Conservation (phyloP, 202 grass and related monocot species). For the Carex arenaria region DNA sequence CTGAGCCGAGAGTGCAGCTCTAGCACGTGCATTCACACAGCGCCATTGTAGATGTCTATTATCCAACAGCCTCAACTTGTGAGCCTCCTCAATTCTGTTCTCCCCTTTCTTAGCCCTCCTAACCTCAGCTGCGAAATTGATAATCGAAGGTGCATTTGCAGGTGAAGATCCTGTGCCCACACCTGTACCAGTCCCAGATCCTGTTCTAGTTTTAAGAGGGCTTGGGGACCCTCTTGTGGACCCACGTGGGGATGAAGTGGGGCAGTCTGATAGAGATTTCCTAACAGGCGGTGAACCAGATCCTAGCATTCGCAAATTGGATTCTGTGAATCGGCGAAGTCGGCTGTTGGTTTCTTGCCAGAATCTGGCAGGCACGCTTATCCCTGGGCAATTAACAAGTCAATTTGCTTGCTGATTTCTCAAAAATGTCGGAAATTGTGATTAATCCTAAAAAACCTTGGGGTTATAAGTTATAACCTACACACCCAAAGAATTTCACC, state of each 20-base stretch:
- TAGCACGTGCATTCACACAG: constrained; percentile 67
- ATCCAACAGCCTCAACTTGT: constrained; percentile 67
- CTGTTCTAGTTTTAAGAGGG: constrained; percentile 13
- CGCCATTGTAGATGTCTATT: constrained; percentile 92
- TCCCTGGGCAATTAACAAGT: constrained; percentile 29
- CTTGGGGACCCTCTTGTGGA: constrained; percentile 16
- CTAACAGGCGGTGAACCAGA: constrained; percentile 24
- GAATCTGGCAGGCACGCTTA: constrained; percentile 81
- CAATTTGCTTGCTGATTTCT: not conserved
- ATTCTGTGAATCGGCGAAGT: constrained; percentile 58
- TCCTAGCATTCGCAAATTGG: constrained; percentile 37
- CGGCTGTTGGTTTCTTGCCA: constrained; percentile 87
- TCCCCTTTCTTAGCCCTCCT: constrained; percentile 92
- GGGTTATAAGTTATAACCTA: not conserved
- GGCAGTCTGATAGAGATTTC: constrained; percentile 55
- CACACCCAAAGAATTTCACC: not conserved
- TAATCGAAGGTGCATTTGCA: constrained; percentile 81
- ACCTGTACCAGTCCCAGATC: constrained; percentile 1
- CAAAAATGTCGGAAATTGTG: not conserved
- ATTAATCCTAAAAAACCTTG: not conserved
- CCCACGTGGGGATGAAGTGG: constrained; percentile 38
- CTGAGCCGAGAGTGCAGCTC: constrained; percentile 48
- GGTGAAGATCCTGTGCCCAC: constrained; percentile 28
- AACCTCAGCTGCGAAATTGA: constrained; percentile 82
- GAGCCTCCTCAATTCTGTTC: constrained; percentile 91